Base-by-base conservation (phyloP, 495 filamentous ascomycete genomes). In the Articulospora tetracladia region DNA sequence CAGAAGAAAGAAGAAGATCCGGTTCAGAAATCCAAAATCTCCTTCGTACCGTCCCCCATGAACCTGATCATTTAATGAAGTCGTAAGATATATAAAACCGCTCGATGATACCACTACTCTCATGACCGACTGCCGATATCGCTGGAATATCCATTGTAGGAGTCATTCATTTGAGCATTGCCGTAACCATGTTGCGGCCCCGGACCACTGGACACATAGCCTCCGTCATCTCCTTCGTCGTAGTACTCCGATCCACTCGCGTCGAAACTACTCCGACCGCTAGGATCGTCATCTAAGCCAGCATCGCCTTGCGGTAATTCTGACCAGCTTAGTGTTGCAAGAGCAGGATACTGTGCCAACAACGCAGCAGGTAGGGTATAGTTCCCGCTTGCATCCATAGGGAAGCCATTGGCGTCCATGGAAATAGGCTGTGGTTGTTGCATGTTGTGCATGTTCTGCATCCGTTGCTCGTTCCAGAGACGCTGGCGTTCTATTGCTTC, bases 331-430 rank as follows among this genome's bases (percentile, higher is more conserved):
- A 68, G 26, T 41, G 59, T 68, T 12, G 66, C 92, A 25, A 98
- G 77, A 13, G 89, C 92, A 13, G 94, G 94, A 69, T 96, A 98
- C 66, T 97, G 94, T 17, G 88, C 89, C 22, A 98, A 77, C 57
- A 98, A 73, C 12, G 92, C 94, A 10, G 88, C 90, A 4, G 94
- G 94, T 8, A 98, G 79, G n/a, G 82, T 76, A 66, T 90, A 91
- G 53, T 77, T 79, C 26, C 82, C 79, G 49, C 75, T 70, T 13
- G 81, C 59, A 59, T 84, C 83, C 70, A 84, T 76, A 4, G 74
- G 73, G 58, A 78, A 79, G 44, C 68, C 70, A 30, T 69, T 68
- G 20, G 68, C 61, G 63, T 79, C 74, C 62, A 79, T 61, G 54
- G 66, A 66, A 55, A 80, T 72, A 50, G 75, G 74, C 64, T 82